Evolutionary conservation across 768 basidiomycete genomes (phyloP), one percentile per base, ranked within the genome.

Genomic region (Lactarius evosmus): DNA sequence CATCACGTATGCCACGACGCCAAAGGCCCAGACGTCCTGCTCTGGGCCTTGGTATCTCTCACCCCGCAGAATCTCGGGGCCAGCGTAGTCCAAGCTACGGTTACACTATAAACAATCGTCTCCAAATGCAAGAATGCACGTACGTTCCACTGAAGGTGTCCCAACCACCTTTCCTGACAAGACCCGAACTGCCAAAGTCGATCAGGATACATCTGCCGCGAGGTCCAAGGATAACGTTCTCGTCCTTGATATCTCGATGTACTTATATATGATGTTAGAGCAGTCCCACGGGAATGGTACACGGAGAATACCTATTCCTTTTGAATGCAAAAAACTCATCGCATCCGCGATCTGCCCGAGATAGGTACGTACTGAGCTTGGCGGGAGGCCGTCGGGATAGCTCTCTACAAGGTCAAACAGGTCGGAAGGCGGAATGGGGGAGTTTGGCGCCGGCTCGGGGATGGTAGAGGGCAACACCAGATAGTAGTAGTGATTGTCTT

Each of bases 11-110:
- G 88, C 94, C 25, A 99, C 93, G 27, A 98, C 95, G 16, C 96
- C 96, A 65, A 96, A 91, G 0, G 96, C 96, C 95, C 96, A 99
- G 3, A 98, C 91, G 69, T 99, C 96, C 75, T 98, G 95, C 73
- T 96, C 94, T 72, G 95, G 95, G 38, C 96, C 97, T 67, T 90
- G 83, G 74, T 99, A 99, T 56, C 91, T 84, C 73, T 97, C 94
- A 3, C 96, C 96, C 19, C 93, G 87, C 33, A 99, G 77, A 61
- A 99, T 98, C 75, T 99, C 96, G 41, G 96, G 97, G 9, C 91
- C 93, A 17, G 96, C 96, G 72, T 98, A 98, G 74, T 96, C 94
- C 69, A 94, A 78, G 19, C 92, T 93, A 66, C 57, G 11, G 58
- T 62, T 33, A 62, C 58, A 65, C 34, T 22, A 69, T 59, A 67